These are phyloP conservation scores for Bothriochloa decipiens DNA, from an alignment of 176 grass and related monocot species.

Conservation along the genomic window DNA sequence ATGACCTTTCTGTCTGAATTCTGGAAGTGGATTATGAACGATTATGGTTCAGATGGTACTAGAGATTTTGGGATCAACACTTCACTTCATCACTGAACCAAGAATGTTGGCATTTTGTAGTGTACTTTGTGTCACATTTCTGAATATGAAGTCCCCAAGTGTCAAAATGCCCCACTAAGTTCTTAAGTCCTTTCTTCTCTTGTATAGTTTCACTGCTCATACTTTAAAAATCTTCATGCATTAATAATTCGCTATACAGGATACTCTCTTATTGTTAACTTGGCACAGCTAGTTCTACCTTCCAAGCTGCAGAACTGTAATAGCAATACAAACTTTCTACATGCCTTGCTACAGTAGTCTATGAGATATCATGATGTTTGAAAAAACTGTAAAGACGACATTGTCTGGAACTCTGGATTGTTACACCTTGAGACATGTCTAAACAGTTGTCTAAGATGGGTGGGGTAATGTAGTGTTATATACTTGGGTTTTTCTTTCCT, in stretches of 20 bases:
- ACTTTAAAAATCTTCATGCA: not conserved
- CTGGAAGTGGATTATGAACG: not conserved
- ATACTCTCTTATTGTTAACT: not conserved
- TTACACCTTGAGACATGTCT: not conserved
- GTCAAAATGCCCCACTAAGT: not conserved
- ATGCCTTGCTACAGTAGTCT: not conserved
- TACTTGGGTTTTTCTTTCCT: not conserved
- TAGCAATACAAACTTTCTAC: not conserved
- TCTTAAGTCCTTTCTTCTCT: not conserved
- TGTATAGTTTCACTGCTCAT: not conserved
- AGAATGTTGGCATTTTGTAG: not conserved
- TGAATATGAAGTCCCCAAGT: not conserved
- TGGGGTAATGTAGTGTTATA: not conserved
- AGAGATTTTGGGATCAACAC: not conserved
- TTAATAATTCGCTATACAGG: not conserved
- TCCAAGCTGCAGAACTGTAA: not conserved
- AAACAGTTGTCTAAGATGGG: not conserved
- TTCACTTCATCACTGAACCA: not conserved
- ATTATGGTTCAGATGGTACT: not conserved
- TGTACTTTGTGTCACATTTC: not conserved
- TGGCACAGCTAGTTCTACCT: not conserved
- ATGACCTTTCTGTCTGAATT: not conserved
- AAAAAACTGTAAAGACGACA: not conserved
- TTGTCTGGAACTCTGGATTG: not conserved
- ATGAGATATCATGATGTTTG: not conserved